phyloP scores from a whole-genome alignment of 306 rosid species.

The Acacia confusa region DNA sequence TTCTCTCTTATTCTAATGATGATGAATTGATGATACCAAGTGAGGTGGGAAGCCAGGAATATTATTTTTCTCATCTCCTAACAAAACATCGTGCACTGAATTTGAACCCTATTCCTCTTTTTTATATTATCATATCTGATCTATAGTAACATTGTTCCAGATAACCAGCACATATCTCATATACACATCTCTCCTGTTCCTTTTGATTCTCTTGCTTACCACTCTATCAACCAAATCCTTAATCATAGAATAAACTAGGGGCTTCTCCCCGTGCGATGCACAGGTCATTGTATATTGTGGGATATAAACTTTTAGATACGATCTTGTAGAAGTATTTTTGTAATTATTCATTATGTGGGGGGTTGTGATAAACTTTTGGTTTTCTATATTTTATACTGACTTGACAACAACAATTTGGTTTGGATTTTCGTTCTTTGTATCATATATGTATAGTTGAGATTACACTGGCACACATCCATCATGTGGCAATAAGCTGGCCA shows the following conservation, averaged over 20 bases:
- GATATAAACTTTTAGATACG: no score
- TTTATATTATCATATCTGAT: background rate
- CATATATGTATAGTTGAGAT: no score
- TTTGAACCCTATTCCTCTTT: conserved; percentile 5
- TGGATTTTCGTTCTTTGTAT: no score
- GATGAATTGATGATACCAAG: background rate
- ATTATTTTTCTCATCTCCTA: background rate
- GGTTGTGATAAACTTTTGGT: no score
- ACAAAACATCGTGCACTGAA: conserved; percentile 5
- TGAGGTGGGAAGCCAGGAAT: background rate
- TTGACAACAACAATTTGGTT: no score
- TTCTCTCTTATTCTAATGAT: background rate
- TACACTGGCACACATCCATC: no score
- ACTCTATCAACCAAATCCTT: background rate
- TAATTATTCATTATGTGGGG: no score
- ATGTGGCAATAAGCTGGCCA: no score
- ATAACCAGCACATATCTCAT: background rate
- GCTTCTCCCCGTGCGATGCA: no score
- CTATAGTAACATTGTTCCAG: background rate
- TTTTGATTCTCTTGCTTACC: background rate
- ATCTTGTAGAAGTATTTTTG: no score
- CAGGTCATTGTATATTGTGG: no score
- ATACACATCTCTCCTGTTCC: background rate
- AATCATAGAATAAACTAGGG: background rate
- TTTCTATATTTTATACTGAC: no score